These are phyloP conservation scores for Zygotorulaspora sp. DNA, from an alignment of 805 yeast genomes.

Conservation along the genomic window DNA sequence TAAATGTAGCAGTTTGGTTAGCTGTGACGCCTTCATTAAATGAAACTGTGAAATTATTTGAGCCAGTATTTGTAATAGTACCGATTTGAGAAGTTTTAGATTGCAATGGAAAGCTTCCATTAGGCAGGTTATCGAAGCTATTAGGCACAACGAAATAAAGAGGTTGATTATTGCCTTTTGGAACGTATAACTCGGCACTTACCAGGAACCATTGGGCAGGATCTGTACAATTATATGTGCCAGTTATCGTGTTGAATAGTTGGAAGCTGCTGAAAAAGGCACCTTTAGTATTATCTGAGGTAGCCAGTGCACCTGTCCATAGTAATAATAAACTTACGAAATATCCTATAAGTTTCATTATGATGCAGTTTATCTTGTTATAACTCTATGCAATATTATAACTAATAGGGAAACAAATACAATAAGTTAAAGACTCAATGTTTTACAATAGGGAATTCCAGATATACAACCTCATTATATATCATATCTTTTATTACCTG, in stretches of 20 bases:
- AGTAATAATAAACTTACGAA: neutral
- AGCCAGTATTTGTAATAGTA: slow-evolving; percentile 16
- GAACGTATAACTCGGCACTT: slow-evolving; percentile 24
- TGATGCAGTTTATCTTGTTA: no score
- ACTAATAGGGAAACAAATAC: no score
- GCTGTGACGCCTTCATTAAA: slow-evolving; percentile 7
- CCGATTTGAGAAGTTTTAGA: slow-evolving; percentile 20
- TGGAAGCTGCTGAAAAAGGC: slow-evolving; percentile 22
- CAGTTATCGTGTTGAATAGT: slow-evolving; percentile 25
- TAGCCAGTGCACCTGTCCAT: slow-evolving; percentile 4
- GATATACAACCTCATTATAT: no score
- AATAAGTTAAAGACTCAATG: no score
- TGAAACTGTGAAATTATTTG: slow-evolving; percentile 25
- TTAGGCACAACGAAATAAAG: slow-evolving; percentile 25
- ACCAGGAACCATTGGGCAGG: slow-evolving; percentile 29
- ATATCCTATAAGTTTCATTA: neutral
- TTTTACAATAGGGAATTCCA: no score
- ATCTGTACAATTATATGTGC: slow-evolving; percentile 23
- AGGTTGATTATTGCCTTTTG: slow-evolving; percentile 19
- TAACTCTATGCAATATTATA: no score
- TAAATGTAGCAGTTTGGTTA: slow-evolving; percentile 23
- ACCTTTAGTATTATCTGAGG: slow-evolving; percentile 10
- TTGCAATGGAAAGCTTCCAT: slow-evolving; percentile 18
- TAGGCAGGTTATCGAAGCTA: slow-evolving; percentile 23
- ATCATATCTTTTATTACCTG: no score